phyloP scores from a whole-genome alignment of 805 yeast genomes.

The Candida krabiensis region DNA sequence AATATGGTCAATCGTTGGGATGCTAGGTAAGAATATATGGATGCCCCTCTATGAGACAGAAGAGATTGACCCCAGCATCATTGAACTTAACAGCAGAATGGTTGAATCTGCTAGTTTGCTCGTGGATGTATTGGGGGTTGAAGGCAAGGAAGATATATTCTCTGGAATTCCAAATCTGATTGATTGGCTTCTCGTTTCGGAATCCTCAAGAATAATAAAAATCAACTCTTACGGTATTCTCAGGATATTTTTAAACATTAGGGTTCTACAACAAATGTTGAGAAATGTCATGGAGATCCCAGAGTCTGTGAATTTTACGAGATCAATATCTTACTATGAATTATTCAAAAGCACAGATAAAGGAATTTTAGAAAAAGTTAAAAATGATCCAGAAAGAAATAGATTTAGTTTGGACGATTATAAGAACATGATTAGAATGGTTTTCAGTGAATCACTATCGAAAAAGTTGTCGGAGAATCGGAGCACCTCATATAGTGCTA shows the following conservation, averaged over 20 bases:
- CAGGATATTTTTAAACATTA: constrained; percentile 57
- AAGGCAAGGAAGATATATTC: constrained; percentile 34
- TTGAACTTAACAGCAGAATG: constrained; percentile 49
- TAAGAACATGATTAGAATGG: constrained; percentile 51
- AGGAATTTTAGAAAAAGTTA: constrained; percentile 42
- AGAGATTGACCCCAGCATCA: constrained; percentile 57
- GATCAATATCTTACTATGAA: constrained; percentile 57
- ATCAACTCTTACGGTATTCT: constrained; percentile 61
- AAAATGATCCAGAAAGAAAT: constrained; percentile 16
- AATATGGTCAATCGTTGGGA: constrained; percentile 49
- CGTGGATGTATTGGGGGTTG: constrained; percentile 28
- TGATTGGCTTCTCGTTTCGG: constrained; percentile 51
- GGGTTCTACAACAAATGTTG: constrained; percentile 68
- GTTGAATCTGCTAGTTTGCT: constrained; percentile 46
- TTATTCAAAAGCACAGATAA: constrained; percentile 51
- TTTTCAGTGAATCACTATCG: constrained; percentile 41
- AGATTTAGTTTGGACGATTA: constrained; percentile 44
- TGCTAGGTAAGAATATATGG: constrained; percentile 51
- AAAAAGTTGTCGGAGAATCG: constrained; percentile 19
- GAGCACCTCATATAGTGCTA: constrained; percentile 25
- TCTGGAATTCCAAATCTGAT: constrained; percentile 53
- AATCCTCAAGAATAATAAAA: constrained; percentile 48
- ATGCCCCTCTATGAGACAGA: constrained; percentile 52
- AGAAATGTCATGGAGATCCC: constrained; percentile 55
- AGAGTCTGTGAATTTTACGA: constrained; percentile 51